These are phyloP conservation scores for Aurinia saxatilis DNA, from an alignment of 345 rosid genomes.

Conservation along the genomic window DNA sequence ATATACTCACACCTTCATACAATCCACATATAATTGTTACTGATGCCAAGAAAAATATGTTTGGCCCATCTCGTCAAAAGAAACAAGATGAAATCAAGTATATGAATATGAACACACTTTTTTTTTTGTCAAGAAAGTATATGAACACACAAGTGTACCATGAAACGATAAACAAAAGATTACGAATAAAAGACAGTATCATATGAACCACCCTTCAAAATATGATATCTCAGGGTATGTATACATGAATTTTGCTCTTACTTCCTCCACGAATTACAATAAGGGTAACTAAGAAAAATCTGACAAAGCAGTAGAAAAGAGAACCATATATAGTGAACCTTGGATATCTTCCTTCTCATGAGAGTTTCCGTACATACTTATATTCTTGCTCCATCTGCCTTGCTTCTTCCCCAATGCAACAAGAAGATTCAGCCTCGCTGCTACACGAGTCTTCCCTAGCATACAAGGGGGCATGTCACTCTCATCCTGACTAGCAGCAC, in stretches of 20 bases:
- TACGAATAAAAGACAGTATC: background rate
- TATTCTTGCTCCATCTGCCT: constrained; percentile 31
- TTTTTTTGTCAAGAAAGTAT: too few relatives aligned
- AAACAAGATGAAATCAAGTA: constrained; percentile 4
- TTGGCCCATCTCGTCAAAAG: constrained; percentile 14
- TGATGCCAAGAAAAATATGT: background rate
- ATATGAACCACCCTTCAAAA: background rate
- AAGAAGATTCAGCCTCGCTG: constrained; percentile 53
- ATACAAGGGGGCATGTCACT: constrained; percentile 24
- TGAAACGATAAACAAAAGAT: background rate
- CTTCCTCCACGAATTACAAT: constrained; percentile 23
- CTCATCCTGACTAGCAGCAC: constrained; percentile 32
- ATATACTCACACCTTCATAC: constrained; percentile 12
- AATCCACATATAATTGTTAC: background rate
- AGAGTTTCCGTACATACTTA: constrained; percentile 26
- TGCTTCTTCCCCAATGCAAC: constrained; percentile 19
- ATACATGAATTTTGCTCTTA: constrained; percentile 13
- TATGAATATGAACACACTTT: too few relatives aligned
- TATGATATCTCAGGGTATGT: constrained; percentile 10
- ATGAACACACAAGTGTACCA: constrained; percentile 1
- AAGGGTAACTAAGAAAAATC: background rate
- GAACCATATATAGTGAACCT: constrained; percentile 11
- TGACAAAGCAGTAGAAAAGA: constrained; percentile 3
- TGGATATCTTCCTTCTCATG: constrained; percentile 17
- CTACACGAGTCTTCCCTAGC: constrained; percentile 27